Base-by-base conservation (phyloP, 2,329 filamentous ascomycete species). In the Trichoderma aggressivum region DNA sequence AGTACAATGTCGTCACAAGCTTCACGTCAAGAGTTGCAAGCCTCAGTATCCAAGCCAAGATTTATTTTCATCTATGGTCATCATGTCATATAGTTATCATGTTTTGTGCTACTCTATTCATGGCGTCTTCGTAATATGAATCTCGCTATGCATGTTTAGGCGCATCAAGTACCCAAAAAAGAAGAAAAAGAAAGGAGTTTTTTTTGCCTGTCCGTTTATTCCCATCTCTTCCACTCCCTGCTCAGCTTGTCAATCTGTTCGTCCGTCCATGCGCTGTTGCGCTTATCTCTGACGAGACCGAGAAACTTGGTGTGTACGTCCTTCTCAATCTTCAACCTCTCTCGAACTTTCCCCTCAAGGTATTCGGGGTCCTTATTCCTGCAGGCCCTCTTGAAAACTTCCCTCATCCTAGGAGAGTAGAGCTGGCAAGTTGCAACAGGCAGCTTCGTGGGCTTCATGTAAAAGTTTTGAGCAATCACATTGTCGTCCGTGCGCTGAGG, bases 371-470 rank as follows among this genome's bases (percentile, higher is more conserved):
- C 92, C 66, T 91, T 87, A 43, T 86, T 86, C 70, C 86, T 83
- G 58, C 93, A 90, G 5, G 92, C 90, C 34, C 88, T 86, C 32
- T 83, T 81, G 78, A 97, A 97, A 1, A 93, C 85, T 0, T 86
- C 85, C 53, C 94, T 86, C 93, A 97, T 97, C 18, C 91, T 87
- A 5, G 86, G 81, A 56, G 92, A 94, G 79, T 96, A 97, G 3
- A 98, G 85, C 79, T 95, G 92, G 77, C 94, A 98, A 26, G 84
- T 87, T 32, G 83, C 87, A 75, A 84, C 81, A 0, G 83, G 78
- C 6, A 91, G 80, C 14, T 85, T 84, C 73, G 89, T 87, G 28
- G 89, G 85, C 16, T 87, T 84, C 70, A 86, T 85, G 73, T 88
- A 89, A 75, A 96, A 92, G 74, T 90, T 88, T 21, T 86, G 82